These are phyloP conservation scores for Pyrenochaeta sp. DNA, from an alignment of 2,329 filamentous ascomycete species.

Conservation along the genomic window DNA sequence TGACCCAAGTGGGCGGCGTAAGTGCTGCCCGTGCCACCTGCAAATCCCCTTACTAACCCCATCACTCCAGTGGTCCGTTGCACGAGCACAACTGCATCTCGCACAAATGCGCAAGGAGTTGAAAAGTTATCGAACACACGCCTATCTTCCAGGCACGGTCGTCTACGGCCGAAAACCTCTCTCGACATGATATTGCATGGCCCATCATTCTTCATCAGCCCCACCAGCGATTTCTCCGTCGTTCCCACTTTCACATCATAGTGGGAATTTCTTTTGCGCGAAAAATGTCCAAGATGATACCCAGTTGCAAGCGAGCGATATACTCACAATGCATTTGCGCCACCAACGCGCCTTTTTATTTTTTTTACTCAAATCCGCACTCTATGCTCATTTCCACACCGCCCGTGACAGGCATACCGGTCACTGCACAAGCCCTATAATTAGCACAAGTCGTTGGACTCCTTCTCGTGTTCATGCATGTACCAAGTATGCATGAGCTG, in stretches of 20 bases:
- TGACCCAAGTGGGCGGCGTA: conserved; percentile 47
- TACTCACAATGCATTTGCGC: too few relatives aligned
- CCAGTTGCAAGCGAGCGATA: too few relatives aligned
- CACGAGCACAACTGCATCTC: conserved; percentile 47
- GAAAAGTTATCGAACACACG: conserved; percentile 44
- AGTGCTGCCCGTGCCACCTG: conserved; percentile 6
- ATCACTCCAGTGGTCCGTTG: conserved; percentile 42
- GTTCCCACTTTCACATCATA: too few relatives aligned
- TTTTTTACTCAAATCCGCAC: too few relatives aligned
- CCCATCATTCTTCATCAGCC: background rate
- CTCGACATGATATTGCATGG: conserved; percentile 6
- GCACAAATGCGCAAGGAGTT: conserved; percentile 47
- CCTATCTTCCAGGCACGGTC: conserved; percentile 47
- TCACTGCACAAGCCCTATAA: too few relatives aligned
- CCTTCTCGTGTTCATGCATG: too few relatives aligned
- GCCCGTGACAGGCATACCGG: too few relatives aligned
- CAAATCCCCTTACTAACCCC: background rate
- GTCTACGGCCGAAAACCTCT: conserved; percentile 48
- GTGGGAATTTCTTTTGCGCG: background rate
- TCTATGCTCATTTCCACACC: too few relatives aligned
- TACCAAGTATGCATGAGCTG: too few relatives aligned
- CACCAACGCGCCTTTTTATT: too few relatives aligned
- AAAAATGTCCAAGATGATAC: too few relatives aligned
- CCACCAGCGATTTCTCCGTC: background rate
- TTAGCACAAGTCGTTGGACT: too few relatives aligned